Evolutionary conservation across 768 basidiomycete genomes (phyloP).

Genomic region (Mycena venus): DNA sequence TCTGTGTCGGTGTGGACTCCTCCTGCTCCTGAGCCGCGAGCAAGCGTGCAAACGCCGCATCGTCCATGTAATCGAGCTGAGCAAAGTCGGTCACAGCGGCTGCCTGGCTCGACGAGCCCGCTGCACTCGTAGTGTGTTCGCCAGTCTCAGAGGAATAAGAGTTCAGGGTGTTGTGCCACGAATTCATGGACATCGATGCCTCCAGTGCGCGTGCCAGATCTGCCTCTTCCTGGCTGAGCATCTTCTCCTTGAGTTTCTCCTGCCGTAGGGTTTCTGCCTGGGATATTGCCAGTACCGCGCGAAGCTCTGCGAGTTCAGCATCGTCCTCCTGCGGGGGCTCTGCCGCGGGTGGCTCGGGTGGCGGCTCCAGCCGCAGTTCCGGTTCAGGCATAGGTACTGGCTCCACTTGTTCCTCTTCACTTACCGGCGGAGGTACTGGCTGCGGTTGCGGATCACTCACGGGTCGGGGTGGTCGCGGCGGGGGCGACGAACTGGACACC

Average conservation of each 20-base stretch:
- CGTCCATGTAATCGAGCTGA: slow-evolving; percentile 26
- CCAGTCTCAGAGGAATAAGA: slow-evolving; percentile 32
- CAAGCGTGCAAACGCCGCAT: slow-evolving; percentile 30
- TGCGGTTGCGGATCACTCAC: slow-evolving; percentile 29
- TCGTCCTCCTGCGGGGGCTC: slow-evolving; percentile 51
- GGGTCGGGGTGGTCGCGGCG: slow-evolving; percentile 32
- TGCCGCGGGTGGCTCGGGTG: not conserved
- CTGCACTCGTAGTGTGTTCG: slow-evolving; percentile 17
- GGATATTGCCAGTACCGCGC: slow-evolving; percentile 61
- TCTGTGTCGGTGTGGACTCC: slow-evolving; percentile 24
- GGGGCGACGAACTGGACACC: not conserved
- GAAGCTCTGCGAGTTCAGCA: slow-evolving; percentile 44
- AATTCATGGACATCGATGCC: slow-evolving; percentile 54
- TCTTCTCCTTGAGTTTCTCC: slow-evolving; percentile 47
- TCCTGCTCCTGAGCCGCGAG: slow-evolving; percentile 26
- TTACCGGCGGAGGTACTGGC: not conserved
- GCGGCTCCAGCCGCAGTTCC: not conserved
- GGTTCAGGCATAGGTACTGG: not conserved
- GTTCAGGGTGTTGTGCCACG: slow-evolving; percentile 22
- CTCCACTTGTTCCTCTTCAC: not conserved
- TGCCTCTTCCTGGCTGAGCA: slow-evolving; percentile 69
- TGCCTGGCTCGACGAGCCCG: slow-evolving; percentile 39
- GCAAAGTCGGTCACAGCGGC: not conserved
- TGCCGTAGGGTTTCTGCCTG: slow-evolving; percentile 53
- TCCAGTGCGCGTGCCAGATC: slow-evolving; percentile 75